Base-by-base conservation (phyloP, 2,329 filamentous ascomycete species). In the Talaromyces sp. region DNA sequence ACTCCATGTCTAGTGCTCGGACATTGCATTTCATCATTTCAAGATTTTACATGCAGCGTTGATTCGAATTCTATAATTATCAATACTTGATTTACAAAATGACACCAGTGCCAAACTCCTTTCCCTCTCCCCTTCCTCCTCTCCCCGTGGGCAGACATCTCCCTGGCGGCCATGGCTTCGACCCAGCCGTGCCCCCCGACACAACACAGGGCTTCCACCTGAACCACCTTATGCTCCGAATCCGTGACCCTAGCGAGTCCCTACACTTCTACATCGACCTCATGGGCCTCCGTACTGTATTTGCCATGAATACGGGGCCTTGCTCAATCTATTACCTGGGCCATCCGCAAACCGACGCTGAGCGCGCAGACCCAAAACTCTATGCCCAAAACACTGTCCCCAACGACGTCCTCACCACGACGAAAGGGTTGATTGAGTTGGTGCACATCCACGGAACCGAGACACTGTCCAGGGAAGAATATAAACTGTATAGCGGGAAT, bases 241-340 rank as follows among this genome's bases (percentile, higher is more conserved):
- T 78, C 63, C 72, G 71, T 16, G 72, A 78, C 41, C 77, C 77
- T 68, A 31, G 70, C 68, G 64, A 74, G 27, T 57, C 75, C 2
- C 71, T 78, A 0, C 71, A 75, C 59, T 79, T 78, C 69, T 79
- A 79, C 60, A 69, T 77, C 50, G 66, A 76, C 41, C 71, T 78
- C 9, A 73, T 79, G 68, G 76, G 76, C 62, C 78, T 79, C 76
- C 75, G 76, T 10, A 72, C 76, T 4, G 69, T 79, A 27, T 79
- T 78, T 65, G 76, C 71, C 24, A 74, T 78, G 72, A 78, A 79
- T 60, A 70, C 74, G 39, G 76, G 77, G 8, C 76, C 76, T 8
- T 78, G 76, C 67, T 78, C 76, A 8, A 74, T 79, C 61, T 79
- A 79, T 67, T 79, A 78, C 63, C 73, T 79, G 6, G 76, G 75